Conservation (phyloP, 257 asterid genomes). For the Rauvolfia tetraphylla region DNA sequence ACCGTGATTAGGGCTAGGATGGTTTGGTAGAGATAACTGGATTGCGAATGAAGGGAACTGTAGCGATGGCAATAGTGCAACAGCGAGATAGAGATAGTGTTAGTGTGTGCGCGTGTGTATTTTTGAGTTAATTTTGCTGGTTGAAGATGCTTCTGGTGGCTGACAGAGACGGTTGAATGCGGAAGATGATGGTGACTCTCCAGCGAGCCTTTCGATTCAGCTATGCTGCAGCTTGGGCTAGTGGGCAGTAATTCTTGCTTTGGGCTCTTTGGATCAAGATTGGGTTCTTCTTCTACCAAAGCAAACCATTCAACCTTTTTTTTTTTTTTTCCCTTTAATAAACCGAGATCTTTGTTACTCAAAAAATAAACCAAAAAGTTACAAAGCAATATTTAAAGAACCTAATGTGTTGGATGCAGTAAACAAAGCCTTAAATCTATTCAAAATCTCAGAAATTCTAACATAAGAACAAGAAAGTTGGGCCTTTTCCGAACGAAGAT, state of each 20-base stretch:
- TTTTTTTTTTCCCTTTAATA: too few relatives aligned
- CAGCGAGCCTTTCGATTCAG: not conserved
- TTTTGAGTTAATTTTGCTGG: not conserved
- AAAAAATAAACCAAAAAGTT: too few relatives aligned
- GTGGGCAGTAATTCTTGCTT: too few relatives aligned
- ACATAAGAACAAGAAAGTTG: too few relatives aligned
- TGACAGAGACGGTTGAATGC: slow-evolving; percentile 15
- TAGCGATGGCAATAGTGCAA: slow-evolving; percentile 21
- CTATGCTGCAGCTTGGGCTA: not conserved
- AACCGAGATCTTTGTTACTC: too few relatives aligned
- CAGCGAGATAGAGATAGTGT: not conserved
- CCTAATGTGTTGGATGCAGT: too few relatives aligned
- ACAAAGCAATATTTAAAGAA: too few relatives aligned
- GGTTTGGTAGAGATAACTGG: not conserved
- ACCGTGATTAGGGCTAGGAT: not conserved
- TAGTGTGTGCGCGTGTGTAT: not conserved
- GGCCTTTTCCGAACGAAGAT: too few relatives aligned
- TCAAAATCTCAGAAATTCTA: too few relatives aligned
- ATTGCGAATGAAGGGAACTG: slow-evolving; percentile 21
- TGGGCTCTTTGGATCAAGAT: not conserved
- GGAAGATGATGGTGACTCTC: slow-evolving; percentile 17
- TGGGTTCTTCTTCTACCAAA: not conserved
- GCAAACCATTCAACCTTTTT: not conserved
- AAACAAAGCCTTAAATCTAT: too few relatives aligned
- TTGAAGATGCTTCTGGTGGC: slow-evolving; percentile 13